Percentiles rank a stretch among this genome's conserved stretches.
Evolutionary conservation across 2,329 filamentous ascomycete species (phyloP).

Genomic region (Proliferodiscus dingleyae): DNA sequence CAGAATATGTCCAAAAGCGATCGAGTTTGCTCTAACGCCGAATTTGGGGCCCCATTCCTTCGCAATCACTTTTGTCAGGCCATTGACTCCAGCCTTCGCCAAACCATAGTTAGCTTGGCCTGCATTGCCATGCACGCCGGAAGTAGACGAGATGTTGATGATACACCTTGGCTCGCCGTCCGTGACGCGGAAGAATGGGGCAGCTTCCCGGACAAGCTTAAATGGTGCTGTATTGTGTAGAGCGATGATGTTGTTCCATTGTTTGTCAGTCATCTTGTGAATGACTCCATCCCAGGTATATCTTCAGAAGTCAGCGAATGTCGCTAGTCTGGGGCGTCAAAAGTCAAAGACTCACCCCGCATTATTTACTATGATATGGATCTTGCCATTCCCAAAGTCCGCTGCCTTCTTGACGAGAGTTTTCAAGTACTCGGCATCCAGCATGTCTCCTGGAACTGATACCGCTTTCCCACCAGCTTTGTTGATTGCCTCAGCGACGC

Average conservation of each 20-base stretch:
- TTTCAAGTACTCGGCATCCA: slow-evolving; percentile 65
- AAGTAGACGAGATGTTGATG: slow-evolving; percentile 80
- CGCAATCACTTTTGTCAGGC: slow-evolving; percentile 82
- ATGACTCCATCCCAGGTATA: slow-evolving; percentile 93
- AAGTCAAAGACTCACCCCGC: slow-evolving; percentile 50
- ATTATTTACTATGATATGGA: slow-evolving; percentile 89
- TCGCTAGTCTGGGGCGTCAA: neutral
- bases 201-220: slow-evolving; percentile 72
- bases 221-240: slow-evolving; percentile 84
- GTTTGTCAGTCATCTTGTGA: slow-evolving; percentile 87
- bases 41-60: slow-evolving; percentile 88
- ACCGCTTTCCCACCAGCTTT: slow-evolving; percentile 59
- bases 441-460: slow-evolving; percentile 71
- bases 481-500: slow-evolving; percentile 68
- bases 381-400: slow-evolving; percentile 79
- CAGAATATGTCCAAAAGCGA: slow-evolving; percentile 78
- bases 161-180: slow-evolving; percentile 75
- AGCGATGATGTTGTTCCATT: slow-evolving; percentile 84
- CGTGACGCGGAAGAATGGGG: slow-evolving; percentile 81
- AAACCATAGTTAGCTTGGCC: slow-evolving; percentile 88
- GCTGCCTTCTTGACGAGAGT: slow-evolving; percentile 69
- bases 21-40: slow-evolving; percentile 75
- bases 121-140: slow-evolving; percentile 78
- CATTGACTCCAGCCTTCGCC: slow-evolving; percentile 78
- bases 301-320: slow-evolving; percentile 7